Evolutionary conservation across 176 grass and related monocot genomes (phyloP), one percentile per base, ranked within the genome.

Genomic region (Tillandsia fasciculata): DNA sequence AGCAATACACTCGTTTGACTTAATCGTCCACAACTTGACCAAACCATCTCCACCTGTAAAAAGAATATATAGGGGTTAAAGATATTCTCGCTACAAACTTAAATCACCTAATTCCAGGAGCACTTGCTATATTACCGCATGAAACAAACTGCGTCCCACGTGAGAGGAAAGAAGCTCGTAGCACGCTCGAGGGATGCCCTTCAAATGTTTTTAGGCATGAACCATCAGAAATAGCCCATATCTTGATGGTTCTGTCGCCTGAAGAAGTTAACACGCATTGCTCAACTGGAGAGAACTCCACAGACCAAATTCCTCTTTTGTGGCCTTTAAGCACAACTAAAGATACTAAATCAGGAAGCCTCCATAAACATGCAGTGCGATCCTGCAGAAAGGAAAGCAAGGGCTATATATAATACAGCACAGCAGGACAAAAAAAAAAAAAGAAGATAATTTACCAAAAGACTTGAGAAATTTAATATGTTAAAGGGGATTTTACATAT

Each of bases 201-300:
- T 93, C 94, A 80, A 93, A 93, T 50, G 89, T 93, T 83, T 99
- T 99, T 51, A 99, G 85, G 72, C 89, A 99, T 11, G 84, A 87
- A 56, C 89, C 94, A 75, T 99, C 89, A 86, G 82, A 74, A 79
- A 93, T 82, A 53, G 82, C 64, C 89, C 87, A 99, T 83, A 99
- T 87, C 78, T 93, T 93, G 78, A 99, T 71, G 63, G 89, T 99
- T 80, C 84, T 89, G 64, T 93, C 94, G 77, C 89, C 87, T 49
- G 94, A 93, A 50, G 94, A 87, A 76, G 89, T 99, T 69, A 99
- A 57, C 75, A 99, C 89, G 79, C 79, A 92, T 81, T 86, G 87
- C 81, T 99, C 94, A 20, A 99, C 74, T 66, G 89, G 89, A 83
- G 89, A 99, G 88, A 99, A 93, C 79, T 93, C 94, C 63, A 99